phyloP scores from a whole-genome alignment of 2,329 filamentous ascomycete genomes.

The Xylaria sp. region DNA sequence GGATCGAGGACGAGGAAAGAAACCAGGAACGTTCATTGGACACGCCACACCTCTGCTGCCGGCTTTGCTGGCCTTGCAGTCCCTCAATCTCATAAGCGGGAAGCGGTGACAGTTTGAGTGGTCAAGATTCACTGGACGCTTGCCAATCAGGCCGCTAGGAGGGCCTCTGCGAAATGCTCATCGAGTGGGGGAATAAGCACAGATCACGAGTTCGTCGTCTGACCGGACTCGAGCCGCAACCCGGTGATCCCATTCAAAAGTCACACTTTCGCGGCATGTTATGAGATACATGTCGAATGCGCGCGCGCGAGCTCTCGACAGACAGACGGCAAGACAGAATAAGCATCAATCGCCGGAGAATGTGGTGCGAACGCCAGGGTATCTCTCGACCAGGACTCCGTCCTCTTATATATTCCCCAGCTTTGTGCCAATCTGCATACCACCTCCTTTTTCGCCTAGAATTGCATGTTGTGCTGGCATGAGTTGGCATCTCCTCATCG shows the following conservation, averaged over 20 bases:
- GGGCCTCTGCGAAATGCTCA: slow-evolving; percentile 20
- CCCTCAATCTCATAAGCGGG: slow-evolving; percentile 24
- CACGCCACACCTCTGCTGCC: slow-evolving; percentile 5
- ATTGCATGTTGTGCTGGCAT: slow-evolving; percentile 35
- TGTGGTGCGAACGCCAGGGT: slow-evolving; percentile 4
- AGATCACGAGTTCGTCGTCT: slow-evolving; percentile 34
- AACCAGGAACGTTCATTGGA: slow-evolving; percentile 24
- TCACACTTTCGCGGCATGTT: slow-evolving; percentile 9
- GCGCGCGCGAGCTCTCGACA: not conserved
- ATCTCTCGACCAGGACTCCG: slow-evolving; percentile 11
- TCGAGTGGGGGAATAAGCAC: slow-evolving; percentile 30
- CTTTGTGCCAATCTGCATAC: slow-evolving; percentile 28
- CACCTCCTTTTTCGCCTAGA: slow-evolving; percentile 33
- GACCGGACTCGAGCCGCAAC: slow-evolving; percentile 28
- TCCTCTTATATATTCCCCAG: slow-evolving; percentile 24
- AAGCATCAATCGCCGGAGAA: slow-evolving; percentile 2
- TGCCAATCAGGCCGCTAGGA: slow-evolving; percentile 31
- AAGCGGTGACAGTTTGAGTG: slow-evolving; percentile 28
- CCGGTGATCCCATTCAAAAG: slow-evolving; percentile 13
- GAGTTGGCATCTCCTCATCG: slow-evolving; percentile 33
- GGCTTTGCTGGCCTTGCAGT: slow-evolving; percentile 27
- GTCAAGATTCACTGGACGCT: slow-evolving; percentile 24
- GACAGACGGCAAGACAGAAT: not conserved
- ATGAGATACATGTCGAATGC: not conserved
- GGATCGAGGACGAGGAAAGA: slow-evolving; percentile 12